Evolutionary conservation across 352 stramenopile species (phyloP), one percentile per base, ranked within the genome.

Genomic region (Phytophthora nicotianae): DNA sequence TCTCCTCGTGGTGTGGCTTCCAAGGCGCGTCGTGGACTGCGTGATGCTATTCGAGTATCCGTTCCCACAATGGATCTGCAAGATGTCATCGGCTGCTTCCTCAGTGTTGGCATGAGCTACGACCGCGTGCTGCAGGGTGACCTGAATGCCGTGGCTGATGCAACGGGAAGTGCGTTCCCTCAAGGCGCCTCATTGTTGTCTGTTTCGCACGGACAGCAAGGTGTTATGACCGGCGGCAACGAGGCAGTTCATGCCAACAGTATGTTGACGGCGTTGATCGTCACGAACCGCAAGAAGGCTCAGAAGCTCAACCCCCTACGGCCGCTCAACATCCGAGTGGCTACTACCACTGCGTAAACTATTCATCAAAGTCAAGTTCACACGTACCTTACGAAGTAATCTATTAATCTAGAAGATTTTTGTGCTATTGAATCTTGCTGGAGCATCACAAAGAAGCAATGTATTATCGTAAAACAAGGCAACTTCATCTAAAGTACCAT

Each of bases 231-330:
- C 4, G 74, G 79, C 38, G 79, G 72, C 16, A 81, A 63, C 47
- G 81, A 91, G 37, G 61, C 72, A 13, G 60, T 86, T 26, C 78
- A 95, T 58, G 80, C 80, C 9, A 95, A 95, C 57, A 83, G 81
- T 16, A 95, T 95, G 86, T 43, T 93, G 56, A 78, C 83, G 19
- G 73, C 81, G 16, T 65, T 95, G 45, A 71, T 95, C 20, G 61
- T 95, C 48, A 91, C 86, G n/a, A 95, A 85, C 54, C 78, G 79
- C 49, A 91, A 91, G 73, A 93, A 95, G 67, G 37, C 75, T 2
- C 57, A 77, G 50, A 81, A 79, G 47, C 69, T 86, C n/a, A 75
- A 77, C 11, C 69, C 77, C 27, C 58, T 90, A 24, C 70, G 74
- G 35, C 79, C 79, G 17, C 65, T 89, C 24, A 62, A 75, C 42